phyloP scores from a whole-genome alignment of 2,329 filamentous ascomycete genomes.

The Alternaria sp. region DNA sequence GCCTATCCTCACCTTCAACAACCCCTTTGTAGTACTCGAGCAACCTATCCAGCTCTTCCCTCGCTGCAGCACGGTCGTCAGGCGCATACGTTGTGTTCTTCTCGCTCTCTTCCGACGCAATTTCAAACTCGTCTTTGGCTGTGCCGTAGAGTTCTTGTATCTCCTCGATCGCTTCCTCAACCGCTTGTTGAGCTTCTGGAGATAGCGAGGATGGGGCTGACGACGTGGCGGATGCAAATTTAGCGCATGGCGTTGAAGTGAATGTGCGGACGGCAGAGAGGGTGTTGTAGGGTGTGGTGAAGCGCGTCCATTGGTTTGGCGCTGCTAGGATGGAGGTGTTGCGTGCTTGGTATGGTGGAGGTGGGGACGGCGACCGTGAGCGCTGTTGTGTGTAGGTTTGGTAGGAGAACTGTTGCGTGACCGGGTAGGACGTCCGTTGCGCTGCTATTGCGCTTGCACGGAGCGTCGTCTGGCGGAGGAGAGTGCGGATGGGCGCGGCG shows the following conservation, averaged over 20 bases:
- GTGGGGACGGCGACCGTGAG: constrained; percentile 31
- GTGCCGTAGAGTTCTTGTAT: constrained; percentile 48
- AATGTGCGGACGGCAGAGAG: constrained; percentile 43
- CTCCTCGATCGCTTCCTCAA: constrained; percentile 42
- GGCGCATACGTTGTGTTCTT: constrained; percentile 63
- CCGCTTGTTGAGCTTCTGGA: constrained; percentile 26
- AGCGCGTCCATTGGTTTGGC: constrained; percentile 42
- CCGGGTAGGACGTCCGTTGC: constrained; percentile 28
- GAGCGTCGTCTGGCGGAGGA: constrained; percentile 38
- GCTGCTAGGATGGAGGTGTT: constrained; percentile 33
- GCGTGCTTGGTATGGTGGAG: constrained; percentile 33
- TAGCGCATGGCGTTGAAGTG: constrained; percentile 14
- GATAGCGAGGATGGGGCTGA: constrained; percentile 14
- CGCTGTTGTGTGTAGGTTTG: constrained; percentile 16
- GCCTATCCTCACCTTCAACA: constrained; percentile 48
- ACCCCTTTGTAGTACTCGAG: constrained; percentile 55
- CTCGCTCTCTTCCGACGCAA: constrained; percentile 59
- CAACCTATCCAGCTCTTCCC: constrained; percentile 59
- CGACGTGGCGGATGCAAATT: constrained; percentile 10
- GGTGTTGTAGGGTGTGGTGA: constrained; percentile 35
- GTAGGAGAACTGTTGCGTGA: constrained; percentile 26
- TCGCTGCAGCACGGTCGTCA: constrained; percentile 60
- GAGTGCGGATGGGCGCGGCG: constrained; percentile 31
- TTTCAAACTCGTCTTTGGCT: constrained; percentile 55
- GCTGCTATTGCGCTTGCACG: constrained; percentile 31